Base-by-base conservation (phyloP, 1,284 basidiomycete species). In the Phaffia rhodozyma region DNA sequence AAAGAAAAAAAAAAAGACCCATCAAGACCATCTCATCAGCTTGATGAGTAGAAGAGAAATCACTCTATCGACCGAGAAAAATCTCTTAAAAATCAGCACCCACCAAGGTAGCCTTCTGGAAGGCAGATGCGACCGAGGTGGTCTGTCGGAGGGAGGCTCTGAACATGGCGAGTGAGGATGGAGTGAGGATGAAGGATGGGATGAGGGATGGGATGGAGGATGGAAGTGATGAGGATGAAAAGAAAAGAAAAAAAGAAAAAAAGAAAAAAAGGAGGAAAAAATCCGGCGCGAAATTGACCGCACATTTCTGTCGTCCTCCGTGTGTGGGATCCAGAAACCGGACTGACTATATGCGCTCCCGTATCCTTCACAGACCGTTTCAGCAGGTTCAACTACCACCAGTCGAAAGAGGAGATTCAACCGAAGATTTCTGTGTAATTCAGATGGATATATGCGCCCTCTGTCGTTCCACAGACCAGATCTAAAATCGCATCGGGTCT, bases 41-140 rank as follows among this genome's bases (percentile, higher is more conserved):
- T 87, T 88, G 52, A 34, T 9, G 4, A 34, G 89, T 89, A 57
- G 86, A 88, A 68, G 68, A 67, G 25, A 66, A 30, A 29, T 55
- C 29, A n/a, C n/a, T n/a, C 60, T 20, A 23, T 23, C n/a, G 51
- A 43, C n/a, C 54, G n/a, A 58, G 27, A 64, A 55, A 27, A 23
- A 43, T 20, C 34, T 20, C 13, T 60, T 27, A 30, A n/a, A 50
- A 49, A 32, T n/a, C 34, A 50, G 38, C 20, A 53, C 55, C 25
- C 29, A 54, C 48, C 30, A 43, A 43, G 48, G 53, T 55, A 23
- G 57, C 49, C 60, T 58, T 58, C 38, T 63, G 65, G 61, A 64
- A 53, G 32, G 66, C 58, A 48, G 51, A 52, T 30, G 49, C 53
- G 20, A 55, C n/a, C 29, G 53, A 27, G 23, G 60, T 27, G 20